Evolutionary conservation across 2,329 filamentous ascomycete genomes (phyloP), one percentile per base, ranked within the genome.

Genomic region (Neurospora crassa): DNA sequence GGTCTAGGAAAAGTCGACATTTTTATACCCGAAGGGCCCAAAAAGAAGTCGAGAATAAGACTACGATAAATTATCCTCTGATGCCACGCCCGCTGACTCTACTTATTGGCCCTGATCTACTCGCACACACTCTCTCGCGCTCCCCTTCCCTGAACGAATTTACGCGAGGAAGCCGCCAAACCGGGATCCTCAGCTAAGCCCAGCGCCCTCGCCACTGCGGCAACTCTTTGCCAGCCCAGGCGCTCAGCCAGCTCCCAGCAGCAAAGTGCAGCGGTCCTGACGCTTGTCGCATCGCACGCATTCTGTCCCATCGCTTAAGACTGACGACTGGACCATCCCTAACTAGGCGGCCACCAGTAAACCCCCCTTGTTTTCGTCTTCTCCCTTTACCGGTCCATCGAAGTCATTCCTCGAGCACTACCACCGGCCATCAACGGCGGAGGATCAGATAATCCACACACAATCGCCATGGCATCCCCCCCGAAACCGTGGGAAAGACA

Each of bases 401-500:
- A 63, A 63, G 24, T 37, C 53, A 63, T 63, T 8, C 53, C 53
- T 63, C 69, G 45, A 42, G 68, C 42, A 59, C 41, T 63, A 63
- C 53, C 53, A 63, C 53, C 53, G 53, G 53, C 53, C 53, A 63
- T 37, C 53, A 37, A 63, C 53, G 53, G 53, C 29, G 29, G 14
- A 63, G 53, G 29, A 63, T 63, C 29, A 63, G 53, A 37, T 63
- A 63, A 63, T 63, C 53, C 53, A 63, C 53, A 63, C 29, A 63
- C 37, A 40, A 40, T 63, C 53, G 72, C 81, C 74, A 90, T 90
- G 86, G 88, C 88, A 74, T 97, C 95, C 81, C 96, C 96, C 79
- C 96, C 96, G 71, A 99, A 99, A 83, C 96, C 96, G 67, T 99
- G 96, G 96, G 96, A 99, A 84, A 89, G 91, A 81, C 87, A 90